Evolutionary conservation across 2,329 filamentous ascomycete genomes (phyloP).

Genomic region (Onygena corvina): DNA sequence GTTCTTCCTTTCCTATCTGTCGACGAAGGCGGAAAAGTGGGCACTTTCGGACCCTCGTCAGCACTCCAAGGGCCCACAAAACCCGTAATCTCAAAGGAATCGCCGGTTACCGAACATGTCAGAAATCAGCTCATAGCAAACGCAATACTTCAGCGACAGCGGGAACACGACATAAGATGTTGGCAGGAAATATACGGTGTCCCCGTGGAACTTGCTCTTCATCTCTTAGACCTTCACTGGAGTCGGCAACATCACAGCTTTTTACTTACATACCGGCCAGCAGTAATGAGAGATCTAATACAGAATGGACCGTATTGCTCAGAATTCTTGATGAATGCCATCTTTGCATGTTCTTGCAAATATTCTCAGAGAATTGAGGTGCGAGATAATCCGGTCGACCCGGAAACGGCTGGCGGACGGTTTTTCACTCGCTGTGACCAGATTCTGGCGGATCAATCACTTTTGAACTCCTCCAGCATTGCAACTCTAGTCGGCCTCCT

Average conservation of each 20-base stretch:
- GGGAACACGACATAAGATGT: conserved; percentile 15
- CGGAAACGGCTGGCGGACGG: conserved; percentile 25
- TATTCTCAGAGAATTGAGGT: conserved; percentile 31
- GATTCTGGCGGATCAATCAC: conserved; percentile 27
- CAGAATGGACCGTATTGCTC: conserved; percentile 28
- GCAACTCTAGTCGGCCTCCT: conserved; percentile 30
- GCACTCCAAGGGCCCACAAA: conserved; percentile 14
- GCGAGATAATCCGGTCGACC: conserved; percentile 25
- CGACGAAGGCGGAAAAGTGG: conserved; percentile 14
- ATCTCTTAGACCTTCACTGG: conserved; percentile 32
- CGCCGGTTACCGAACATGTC: conserved; percentile 14
- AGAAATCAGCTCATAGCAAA: conserved; percentile 19
- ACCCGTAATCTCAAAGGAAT: conserved; percentile 11
- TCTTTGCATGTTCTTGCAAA: conserved; percentile 32
- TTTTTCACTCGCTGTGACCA: conserved; percentile 32
- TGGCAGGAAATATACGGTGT: conserved; percentile 16
- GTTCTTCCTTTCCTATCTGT: conserved; percentile 16
- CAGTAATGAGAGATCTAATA: conserved; percentile 28
- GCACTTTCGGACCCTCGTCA: conserved; percentile 15
- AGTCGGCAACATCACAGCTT: conserved; percentile 31
- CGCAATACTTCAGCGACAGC: conserved; percentile 17
- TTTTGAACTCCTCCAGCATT: conserved; percentile 26
- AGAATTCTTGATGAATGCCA: conserved; percentile 31
- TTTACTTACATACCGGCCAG: conserved; percentile 30
- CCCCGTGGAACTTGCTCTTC: conserved; percentile 24